Percentiles rank a stretch among this genome's conserved stretches.
Conservation (phyloP, 768 basidiomycete species). For the Punctularia strigosozonata region DNA sequence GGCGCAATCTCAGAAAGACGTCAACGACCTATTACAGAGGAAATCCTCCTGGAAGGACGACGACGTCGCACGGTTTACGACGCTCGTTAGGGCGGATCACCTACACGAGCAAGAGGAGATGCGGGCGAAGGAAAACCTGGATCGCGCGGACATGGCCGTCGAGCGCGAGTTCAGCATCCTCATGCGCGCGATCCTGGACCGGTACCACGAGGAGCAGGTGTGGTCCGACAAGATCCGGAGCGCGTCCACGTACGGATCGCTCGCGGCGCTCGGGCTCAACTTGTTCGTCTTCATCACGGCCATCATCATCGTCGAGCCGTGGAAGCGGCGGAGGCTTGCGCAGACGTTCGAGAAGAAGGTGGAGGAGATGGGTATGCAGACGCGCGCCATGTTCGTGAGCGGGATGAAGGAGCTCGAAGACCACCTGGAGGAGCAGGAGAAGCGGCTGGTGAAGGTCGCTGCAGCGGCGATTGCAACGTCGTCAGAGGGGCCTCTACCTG, state of each 20-base stretch:
- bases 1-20: slow-evolving; percentile 83
- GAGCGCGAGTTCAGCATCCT: slow-evolving; percentile 83
- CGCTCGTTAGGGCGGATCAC: slow-evolving; percentile 85
- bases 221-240: slow-evolving; percentile 99
- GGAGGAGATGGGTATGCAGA: slow-evolving; percentile 35
- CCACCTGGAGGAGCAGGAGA: slow-evolving; percentile 37
- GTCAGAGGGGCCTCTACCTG: too few relatives aligned
- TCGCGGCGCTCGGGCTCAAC: slow-evolving; percentile 81
- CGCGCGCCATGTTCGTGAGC: slow-evolving; percentile 22
- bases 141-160: slow-evolving; percentile 63
- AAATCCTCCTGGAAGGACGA: slow-evolving; percentile 88
- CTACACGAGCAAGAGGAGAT: slow-evolving; percentile 71
- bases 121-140: slow-evolving; percentile 53
- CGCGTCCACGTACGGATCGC: slow-evolving; percentile 85
- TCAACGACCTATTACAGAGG: slow-evolving; percentile 89
- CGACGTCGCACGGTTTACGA: slow-evolving; percentile 83
- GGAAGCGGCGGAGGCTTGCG: slow-evolving; percentile 81
- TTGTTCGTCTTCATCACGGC: slow-evolving; percentile 84
- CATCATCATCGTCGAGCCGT: slow-evolving; percentile 88
- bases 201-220: slow-evolving; percentile 97
- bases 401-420: slow-evolving; percentile 36
- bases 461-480: slow-evolving; percentile 10
- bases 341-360: slow-evolving; percentile 86
- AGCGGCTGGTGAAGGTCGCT: slow-evolving; percentile 17
- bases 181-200: slow-evolving; percentile 77